phyloP scores from a whole-genome alignment of 2,329 filamentous ascomycete species.

The Plectosphaerella cucumerina region DNA sequence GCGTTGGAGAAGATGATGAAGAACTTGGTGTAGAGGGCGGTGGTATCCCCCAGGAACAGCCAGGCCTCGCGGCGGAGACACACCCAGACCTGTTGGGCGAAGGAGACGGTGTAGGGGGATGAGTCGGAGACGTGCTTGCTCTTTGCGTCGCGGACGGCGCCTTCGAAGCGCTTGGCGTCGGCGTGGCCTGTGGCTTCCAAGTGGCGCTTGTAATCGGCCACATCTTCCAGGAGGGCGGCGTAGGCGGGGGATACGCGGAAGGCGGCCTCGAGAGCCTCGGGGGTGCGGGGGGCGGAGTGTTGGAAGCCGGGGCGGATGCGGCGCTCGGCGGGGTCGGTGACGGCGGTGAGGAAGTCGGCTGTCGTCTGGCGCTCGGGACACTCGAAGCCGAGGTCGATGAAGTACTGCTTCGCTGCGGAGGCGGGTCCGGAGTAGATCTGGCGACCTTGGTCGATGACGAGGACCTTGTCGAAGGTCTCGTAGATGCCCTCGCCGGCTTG shows the following conservation, averaged over 20 bases:
- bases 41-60: conserved; percentile 72
- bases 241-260: conserved; percentile 63
- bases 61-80: conserved; percentile 76
- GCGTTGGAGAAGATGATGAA: conserved; percentile 72
- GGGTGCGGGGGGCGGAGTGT: conserved; percentile 61
- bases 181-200: conserved; percentile 47
- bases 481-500: conserved; percentile 67
- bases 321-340: conserved; percentile 70
- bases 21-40: conserved; percentile 71
- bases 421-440: conserved; percentile 72
- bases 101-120: conserved; percentile 73
- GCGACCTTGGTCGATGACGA: conserved; percentile 70
- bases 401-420: conserved; percentile 55
- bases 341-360: conserved; percentile 64
- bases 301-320: conserved; percentile 64
- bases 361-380: conserved; percentile 64
- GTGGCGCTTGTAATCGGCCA: conserved; percentile 42
- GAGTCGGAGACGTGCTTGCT: conserved; percentile 64
- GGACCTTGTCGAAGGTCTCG: conserved; percentile 69
- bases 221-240: conserved; percentile 54
- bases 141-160: conserved; percentile 61
- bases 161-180: conserved; percentile 62
- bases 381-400: conserved; percentile 63
- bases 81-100: conserved; percentile 65
- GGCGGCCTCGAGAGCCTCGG: conserved; percentile 60